Evolutionary conservation across 2,329 filamentous ascomycete genomes (phyloP).

Genomic region (Aspergillus nomiae): DNA sequence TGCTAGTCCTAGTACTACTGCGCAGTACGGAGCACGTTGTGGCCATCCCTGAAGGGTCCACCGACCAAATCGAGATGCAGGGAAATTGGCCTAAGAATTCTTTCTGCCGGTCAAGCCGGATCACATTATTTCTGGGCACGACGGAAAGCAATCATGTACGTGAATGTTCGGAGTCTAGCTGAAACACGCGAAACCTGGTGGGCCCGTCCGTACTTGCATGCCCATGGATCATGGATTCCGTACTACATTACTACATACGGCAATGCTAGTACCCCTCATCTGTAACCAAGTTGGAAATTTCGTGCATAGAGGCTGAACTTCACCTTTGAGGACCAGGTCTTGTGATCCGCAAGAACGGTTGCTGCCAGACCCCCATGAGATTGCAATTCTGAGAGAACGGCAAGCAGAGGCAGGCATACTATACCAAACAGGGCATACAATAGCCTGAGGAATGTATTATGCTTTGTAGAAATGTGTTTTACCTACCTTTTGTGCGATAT

Average conservation of each 20-base stretch:
- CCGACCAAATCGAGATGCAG: background rate
- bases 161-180: background rate
- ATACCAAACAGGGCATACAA: background rate
- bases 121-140: background rate
- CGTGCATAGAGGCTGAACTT: background rate
- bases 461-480: background rate
- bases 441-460: background rate
- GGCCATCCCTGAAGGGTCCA: background rate
- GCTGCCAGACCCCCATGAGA: background rate
- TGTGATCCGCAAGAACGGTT: background rate
- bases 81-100: background rate
- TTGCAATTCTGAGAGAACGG: background rate
- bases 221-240: background rate
- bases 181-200: background rate
- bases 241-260: background rate
- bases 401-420: background rate
- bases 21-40: background rate
- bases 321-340: background rate
- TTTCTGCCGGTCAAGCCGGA: constrained; percentile 5
- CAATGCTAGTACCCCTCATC: background rate
- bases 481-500: background rate
- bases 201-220: background rate
- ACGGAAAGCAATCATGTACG: background rate
- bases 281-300: background rate
- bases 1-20: too few relatives aligned